phyloP scores from a whole-genome alignment of 2,329 filamentous ascomycete species.

The Exophiala sideris region DNA sequence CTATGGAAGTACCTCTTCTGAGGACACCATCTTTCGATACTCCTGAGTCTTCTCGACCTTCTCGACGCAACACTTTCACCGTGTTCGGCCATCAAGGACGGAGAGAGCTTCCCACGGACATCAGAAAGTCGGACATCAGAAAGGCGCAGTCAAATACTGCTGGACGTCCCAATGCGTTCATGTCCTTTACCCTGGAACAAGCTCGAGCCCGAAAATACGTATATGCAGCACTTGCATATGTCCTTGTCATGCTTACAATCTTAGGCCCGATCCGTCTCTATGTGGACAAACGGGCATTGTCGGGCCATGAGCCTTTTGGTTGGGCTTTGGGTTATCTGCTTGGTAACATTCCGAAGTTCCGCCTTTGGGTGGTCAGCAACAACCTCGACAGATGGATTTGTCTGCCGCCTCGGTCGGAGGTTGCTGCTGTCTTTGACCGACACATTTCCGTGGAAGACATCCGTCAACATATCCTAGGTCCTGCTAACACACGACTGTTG shows the following conservation, averaged over 20 bases:
- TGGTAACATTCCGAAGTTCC: slow-evolving; percentile 69
- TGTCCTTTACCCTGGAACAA: slow-evolving; percentile 75
- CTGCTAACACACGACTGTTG: slow-evolving; percentile 76
- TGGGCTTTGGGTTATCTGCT: slow-evolving; percentile 91
- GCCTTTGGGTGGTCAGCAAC: slow-evolving; percentile 66
- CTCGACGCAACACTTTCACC: slow-evolving; percentile 21
- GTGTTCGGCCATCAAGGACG: slow-evolving; percentile 42
- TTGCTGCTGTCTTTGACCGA: neutral
- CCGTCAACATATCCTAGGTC: slow-evolving; percentile 64
- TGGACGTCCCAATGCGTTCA: slow-evolving; percentile 54
- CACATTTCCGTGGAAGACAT: slow-evolving; percentile 60
- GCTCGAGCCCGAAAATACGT: slow-evolving; percentile 74
- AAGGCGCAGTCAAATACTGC: slow-evolving; percentile 4
- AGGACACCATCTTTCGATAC: slow-evolving; percentile 4
- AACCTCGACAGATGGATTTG: slow-evolving; percentile 62
- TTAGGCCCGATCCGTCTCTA: slow-evolving; percentile 69
- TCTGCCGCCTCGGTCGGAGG: slow-evolving; percentile 10
- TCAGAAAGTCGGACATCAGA: slow-evolving; percentile 1
- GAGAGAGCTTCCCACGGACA: neutral
- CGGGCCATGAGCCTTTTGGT: slow-evolving; percentile 75
- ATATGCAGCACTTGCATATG: slow-evolving; percentile 77
- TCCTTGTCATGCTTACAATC: slow-evolving; percentile 62
- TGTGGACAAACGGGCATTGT: slow-evolving; percentile 64
- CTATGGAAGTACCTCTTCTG: neutral
- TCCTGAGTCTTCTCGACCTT: neutral